Percentiles rank a stretch among this genome's conserved stretches.
phyloP scores from a whole-genome alignment of 805 yeast species.

The Novakomyces olei region DNA sequence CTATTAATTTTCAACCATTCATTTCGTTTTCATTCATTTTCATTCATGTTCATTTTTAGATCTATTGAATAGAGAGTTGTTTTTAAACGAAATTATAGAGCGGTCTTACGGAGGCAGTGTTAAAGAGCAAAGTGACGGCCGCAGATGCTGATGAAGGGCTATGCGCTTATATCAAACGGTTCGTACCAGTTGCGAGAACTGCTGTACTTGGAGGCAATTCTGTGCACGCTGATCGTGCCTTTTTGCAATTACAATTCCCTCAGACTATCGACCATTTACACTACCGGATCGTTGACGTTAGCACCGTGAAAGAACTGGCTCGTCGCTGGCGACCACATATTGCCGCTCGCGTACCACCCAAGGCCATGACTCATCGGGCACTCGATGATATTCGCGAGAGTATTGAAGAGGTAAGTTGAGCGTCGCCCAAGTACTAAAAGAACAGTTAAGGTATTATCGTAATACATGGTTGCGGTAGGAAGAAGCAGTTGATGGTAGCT shows the following conservation, averaged over 20 bases:
- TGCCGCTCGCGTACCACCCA: conserved; percentile 33
- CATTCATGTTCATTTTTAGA: neutral
- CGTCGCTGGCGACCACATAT: conserved; percentile 50
- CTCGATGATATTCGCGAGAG: conserved; percentile 72
- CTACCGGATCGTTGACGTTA: conserved; percentile 76
- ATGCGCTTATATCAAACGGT: conserved; percentile 33
- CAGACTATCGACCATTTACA: conserved; percentile 31
- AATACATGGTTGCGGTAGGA: too few relatives aligned
- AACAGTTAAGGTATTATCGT: too few relatives aligned
- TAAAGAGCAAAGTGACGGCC: conserved; percentile 30
- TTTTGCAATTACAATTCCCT: conserved; percentile 71
- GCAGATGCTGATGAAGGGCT: conserved; percentile 45
- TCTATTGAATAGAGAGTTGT: neutral
- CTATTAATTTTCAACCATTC: neutral
- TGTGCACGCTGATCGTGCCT: conserved; percentile 74
- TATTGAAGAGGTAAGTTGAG: conserved; percentile 56
- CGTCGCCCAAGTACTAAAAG: too few relatives aligned
- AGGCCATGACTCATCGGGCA: conserved; percentile 65
- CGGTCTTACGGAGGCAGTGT: conserved; percentile 58
- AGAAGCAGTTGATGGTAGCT: too few relatives aligned
- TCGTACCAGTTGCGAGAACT: conserved; percentile 27
- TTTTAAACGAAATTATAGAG: conserved; percentile 6
- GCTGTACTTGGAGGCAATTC: conserved; percentile 82
- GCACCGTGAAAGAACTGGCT: conserved; percentile 64
- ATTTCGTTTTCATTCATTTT: neutral